Percentiles rank a stretch among this genome's conserved stretches.
Conservation (phyloP, 805 yeast genomes). For the Zygosaccharomyces bisporus region DNA sequence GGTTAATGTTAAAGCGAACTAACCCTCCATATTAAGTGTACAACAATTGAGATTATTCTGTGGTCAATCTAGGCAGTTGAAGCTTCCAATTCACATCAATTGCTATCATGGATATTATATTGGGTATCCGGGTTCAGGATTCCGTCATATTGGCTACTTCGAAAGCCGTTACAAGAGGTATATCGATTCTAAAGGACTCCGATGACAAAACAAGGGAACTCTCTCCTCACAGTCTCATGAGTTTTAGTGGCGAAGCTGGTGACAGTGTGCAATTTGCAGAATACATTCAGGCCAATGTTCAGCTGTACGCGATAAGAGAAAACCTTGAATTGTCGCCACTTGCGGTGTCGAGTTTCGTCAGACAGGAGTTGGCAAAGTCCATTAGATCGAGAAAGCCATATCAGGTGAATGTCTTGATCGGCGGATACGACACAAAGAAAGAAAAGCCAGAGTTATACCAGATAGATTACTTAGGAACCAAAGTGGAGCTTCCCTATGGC, state of each 20-base stretch:
- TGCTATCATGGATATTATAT: constrained; percentile 72
- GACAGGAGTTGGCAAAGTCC: constrained; percentile 83
- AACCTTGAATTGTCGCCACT: constrained; percentile 74
- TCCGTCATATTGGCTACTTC: constrained; percentile 90
- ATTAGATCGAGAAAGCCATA: constrained; percentile 92
- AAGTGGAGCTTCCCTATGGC: constrained; percentile 87
- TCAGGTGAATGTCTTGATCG: constrained; percentile 88
- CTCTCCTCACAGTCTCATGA: constrained; percentile 74
- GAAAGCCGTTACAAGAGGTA: constrained; percentile 88
- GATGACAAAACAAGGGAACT: constrained; percentile 79
- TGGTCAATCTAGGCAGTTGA: not conserved
- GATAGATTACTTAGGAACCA: constrained; percentile 93
- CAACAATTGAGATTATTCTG: not conserved
- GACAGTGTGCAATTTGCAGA: constrained; percentile 96
- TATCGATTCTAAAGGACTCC: constrained; percentile 68
- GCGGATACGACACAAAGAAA: constrained; percentile 66
- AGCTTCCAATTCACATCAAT: not conserved
- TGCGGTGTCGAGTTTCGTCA: constrained; percentile 83
- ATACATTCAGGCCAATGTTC: constrained; percentile 87
- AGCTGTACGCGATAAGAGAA: constrained; percentile 82
- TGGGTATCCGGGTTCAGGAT: constrained; percentile 81
- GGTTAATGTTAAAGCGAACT: not conserved
- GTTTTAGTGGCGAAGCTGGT: constrained; percentile 94
- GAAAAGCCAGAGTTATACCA: constrained; percentile 68
- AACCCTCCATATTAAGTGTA: not conserved